Conservation (phyloP, 2,329 filamentous ascomycete genomes). For the Nemania diffusa region DNA sequence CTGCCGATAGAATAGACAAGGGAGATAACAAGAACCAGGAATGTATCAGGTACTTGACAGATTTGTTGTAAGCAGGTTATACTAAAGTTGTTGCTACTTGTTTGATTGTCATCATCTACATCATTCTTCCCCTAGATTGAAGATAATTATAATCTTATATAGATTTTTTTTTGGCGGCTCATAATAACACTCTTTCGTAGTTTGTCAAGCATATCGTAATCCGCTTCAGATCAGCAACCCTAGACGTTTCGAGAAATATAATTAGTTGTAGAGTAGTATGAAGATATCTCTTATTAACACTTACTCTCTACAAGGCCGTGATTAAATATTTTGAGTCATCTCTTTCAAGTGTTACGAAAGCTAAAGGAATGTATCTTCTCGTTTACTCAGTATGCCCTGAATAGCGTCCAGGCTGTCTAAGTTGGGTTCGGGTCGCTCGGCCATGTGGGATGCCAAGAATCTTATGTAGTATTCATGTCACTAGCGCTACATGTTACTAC, state of each 20-base stretch:
- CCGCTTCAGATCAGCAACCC: neutral
- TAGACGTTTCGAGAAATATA: neutral
- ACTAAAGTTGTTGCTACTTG: neutral
- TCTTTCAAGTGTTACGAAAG: neutral
- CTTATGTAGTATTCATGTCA: neutral
- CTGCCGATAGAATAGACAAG: neutral
- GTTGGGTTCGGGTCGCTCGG: neutral
- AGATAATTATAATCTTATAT: conserved; percentile 4
- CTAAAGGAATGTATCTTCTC: neutral
- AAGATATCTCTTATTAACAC: neutral
- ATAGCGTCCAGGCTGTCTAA: neutral
- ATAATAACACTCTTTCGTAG: neutral
- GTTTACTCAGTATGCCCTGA: conserved; percentile 2
- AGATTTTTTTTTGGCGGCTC: neutral
- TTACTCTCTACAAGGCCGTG: neutral
- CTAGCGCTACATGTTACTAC: no score
- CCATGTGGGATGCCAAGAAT: conserved; percentile 35
- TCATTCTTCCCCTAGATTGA: neutral
- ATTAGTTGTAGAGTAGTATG: neutral
- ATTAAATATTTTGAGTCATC: conserved; percentile 14
- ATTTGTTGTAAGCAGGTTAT: neutral
- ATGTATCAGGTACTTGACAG: neutral
- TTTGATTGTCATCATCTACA: neutral
- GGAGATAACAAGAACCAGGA: neutral
- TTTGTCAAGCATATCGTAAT: conserved; percentile 21